Base-by-base conservation (phyloP, 768 basidiomycete species). In the Mycena metata region DNA sequence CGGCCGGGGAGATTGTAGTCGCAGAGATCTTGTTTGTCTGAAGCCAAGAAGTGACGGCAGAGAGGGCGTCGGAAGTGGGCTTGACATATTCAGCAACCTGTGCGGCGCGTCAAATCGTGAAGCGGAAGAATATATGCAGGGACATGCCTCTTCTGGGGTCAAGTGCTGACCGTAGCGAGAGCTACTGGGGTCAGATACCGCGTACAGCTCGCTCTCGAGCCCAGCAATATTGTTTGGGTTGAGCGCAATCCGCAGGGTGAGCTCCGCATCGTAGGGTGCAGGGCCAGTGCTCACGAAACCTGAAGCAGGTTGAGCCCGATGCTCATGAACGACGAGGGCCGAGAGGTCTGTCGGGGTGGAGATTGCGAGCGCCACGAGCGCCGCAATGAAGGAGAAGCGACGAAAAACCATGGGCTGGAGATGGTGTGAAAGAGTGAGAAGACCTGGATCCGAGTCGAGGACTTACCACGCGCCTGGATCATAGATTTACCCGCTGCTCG, bases 141-240 rank as follows among this genome's bases (percentile, higher is more conserved):
- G 41, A 35, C 85, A 78, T 1, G 82, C 82, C 66, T 86, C 82
- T 57, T 79, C 81, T 71, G 83, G 82, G n/a, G 83, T 79, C 39
- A 87, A 72, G 60, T 78, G 70, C 5, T 67, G 73, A 1, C 78
- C 79, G 51, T 81, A 81, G 56, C 74, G 77, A 11, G 68, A 50
- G 45, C 79, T 79, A 19, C 41, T 66, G 0, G 81, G 81, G 39
- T 82, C 58, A 23, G 78, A 79, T 0, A 82, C 71, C 13, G 77
- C 79, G 73, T 59, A 76, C 4, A 82, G 74, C 43, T 77, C 76
- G n/a, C 75, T 63, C 69, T 83, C 78, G 5, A 83, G 74, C 23
- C 61, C 67, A n/a, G n/a, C n/a, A n/a, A n/a, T n/a, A n/a, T n/a
- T n/a, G n/a, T n/a, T n/a, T n/a, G n/a, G n/a, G n/a, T 45, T 67